Evolutionary conservation across 345 rosid genomes (phyloP), one percentile per base, ranked within the genome.

Genomic region (Brassica carinata): DNA sequence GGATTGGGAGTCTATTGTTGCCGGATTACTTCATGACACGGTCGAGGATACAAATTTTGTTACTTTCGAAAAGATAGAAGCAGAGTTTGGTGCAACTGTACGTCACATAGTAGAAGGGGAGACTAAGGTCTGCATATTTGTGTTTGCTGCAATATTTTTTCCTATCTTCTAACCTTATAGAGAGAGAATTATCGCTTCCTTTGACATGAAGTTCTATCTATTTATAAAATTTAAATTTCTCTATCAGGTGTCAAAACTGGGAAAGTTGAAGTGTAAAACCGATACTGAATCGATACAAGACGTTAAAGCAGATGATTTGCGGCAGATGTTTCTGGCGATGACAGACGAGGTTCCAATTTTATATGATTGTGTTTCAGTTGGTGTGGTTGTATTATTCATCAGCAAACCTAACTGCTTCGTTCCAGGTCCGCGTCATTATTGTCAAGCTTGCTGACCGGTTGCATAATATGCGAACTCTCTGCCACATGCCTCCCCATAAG

Each of bases 71-170:
- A 90, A 89, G 83, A 96, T 96, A 84, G 98, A 96, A 69, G 88
- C 89, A 81, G 93, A 93, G 82, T 93, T 93, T 88, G 96, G 99
- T 77, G 88, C 89, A 64, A 88, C 85, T 19, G 99, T 96, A 38
- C 91, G 99, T 58, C 94, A 71, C 87, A 96, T 96, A 78, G 98
- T 96, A 23, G 99, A 96, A 88, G 99, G 99, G 83, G 99, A 96
- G 88, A 96, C 99, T 72, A 96, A 96, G 98, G 99, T 91, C 75
- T 72, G 84, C 81, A 72, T 75, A 77, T 33, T 59, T 72, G 64
- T 59, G 70, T 45, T 75, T 83, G 23, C 45, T 58, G 58, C 36
- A 69, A 57, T 73, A 62, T 67, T 78, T 2, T 10, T 10, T 27
- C 58, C 10, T 71, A 18, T 71, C 40, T 23, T 26, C 70, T 58